phyloP scores from a whole-genome alignment of 2,329 filamentous ascomycete genomes.

The Achaetomium macrosporum region DNA sequence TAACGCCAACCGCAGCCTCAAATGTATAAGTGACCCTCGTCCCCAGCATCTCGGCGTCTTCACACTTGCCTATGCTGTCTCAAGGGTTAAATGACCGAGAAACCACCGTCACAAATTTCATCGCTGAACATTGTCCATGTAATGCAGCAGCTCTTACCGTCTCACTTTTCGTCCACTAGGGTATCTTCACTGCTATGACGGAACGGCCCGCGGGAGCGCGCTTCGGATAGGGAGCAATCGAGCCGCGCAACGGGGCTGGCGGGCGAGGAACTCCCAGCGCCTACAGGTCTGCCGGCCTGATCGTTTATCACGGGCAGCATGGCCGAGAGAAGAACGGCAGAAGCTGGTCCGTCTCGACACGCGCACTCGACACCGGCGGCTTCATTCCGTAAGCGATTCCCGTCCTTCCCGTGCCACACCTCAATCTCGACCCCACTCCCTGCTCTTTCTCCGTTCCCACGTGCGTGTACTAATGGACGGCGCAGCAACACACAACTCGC shows the following conservation, averaged over 20 bases:
- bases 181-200: conserved; percentile 7
- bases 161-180: not conserved
- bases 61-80: not conserved
- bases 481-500: conserved; percentile 61
- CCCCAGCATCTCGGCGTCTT: not conserved
- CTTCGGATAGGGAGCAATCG: conserved; percentile 6
- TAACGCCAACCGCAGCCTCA: conserved; percentile 2
- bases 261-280: not conserved
- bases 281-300: conserved; percentile 6
- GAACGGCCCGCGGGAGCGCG: conserved; percentile 7
- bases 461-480: conserved; percentile 29
- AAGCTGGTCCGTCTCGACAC: conserved; percentile 38
- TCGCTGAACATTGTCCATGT: not conserved
- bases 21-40: conserved; percentile 9
- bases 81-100: not conserved
- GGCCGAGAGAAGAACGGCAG: conserved; percentile 39
- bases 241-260: conserved; percentile 4
- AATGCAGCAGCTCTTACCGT: not conserved
- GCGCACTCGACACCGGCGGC: conserved; percentile 41
- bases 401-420: conserved; percentile 12
- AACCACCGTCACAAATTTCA: not conserved
- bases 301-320: conserved; percentile 14
- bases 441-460: not conserved
- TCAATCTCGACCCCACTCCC: conserved; percentile 17
- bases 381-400: conserved; percentile 45